Evolutionary conservation across 1,284 basidiomycete species (phyloP), one percentile per base, ranked within the genome.

Genomic region (Trichosporon ovoides): DNA sequence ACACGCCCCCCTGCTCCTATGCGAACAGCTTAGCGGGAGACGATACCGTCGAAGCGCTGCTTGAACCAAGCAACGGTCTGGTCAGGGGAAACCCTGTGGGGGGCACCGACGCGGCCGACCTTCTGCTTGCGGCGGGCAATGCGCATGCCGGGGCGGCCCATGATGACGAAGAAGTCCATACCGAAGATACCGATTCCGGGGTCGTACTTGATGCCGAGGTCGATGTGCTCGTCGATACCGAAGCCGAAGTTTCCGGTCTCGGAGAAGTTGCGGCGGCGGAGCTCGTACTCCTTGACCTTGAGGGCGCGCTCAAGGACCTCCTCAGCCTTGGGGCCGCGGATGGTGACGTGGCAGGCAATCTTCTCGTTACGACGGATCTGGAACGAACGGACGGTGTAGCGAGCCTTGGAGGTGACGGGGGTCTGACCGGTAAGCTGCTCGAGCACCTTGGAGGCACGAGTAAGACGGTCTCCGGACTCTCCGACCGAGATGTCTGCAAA

Each of bases 331-430:
- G 95, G 95, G 53, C 95, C 95, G 69, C 95, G 92, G 82, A 98
- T 96, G 77, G 95, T 98, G 77, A 98, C 95, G 82, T 98, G 95
- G 72, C 89, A 90, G 58, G 96, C 96, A 77, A 98, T 98, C 87
- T 98, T 98, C 83, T 99, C 96, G 85, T 99, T 98, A 83, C 95
- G 90, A 79, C 96, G 91, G 83, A 99, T 98, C 79, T 91, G 89
- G 83, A 98, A 98, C 60, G 91, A 91, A 75, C 95, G 93, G 80
- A 98, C 92, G 73, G 96, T 98, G 89, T 96, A 98, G 72, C 95
- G 91, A 65, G 95, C 95, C 85, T 98, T 98, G 80, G 92, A 96
- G 72, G 95, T 97, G 71, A 98, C 95, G 75, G 96, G 95, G 60
- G 95, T 93, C 84, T 98, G 95, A 76, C 95, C 96, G 70, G 95